Percentiles rank a stretch among this genome's conserved stretches.
phyloP scores from a whole-genome alignment of 495 filamentous ascomycete species.

The Hypomontagnella submonticulosa region DNA sequence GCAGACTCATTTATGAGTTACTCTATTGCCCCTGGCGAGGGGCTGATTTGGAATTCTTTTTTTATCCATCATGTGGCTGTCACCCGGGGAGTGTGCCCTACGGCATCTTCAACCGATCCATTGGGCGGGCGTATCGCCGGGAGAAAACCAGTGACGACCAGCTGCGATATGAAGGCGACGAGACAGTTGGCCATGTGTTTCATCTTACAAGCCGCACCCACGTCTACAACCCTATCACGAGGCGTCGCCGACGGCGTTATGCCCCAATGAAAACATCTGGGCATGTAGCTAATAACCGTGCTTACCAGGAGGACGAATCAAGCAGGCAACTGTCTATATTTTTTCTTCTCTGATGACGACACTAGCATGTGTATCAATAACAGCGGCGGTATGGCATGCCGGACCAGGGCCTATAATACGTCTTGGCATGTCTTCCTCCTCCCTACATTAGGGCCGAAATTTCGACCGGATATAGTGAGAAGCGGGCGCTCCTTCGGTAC shows the following conservation, averaged over 20 bases:
- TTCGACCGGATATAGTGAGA: slow-evolving; percentile 45
- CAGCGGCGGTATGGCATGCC: slow-evolving; percentile 29
- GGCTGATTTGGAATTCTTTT: slow-evolving; percentile 40
- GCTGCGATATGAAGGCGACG: slow-evolving; percentile 24
- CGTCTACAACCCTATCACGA: slow-evolving; percentile 13
- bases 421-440: slow-evolving; percentile 38
- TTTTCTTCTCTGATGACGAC: slow-evolving; percentile 33
- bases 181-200: slow-evolving; percentile 26
- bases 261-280: slow-evolving; percentile 18
- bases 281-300: slow-evolving; percentile 15
- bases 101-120: slow-evolving; percentile 32
- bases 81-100: slow-evolving; percentile 12
- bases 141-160: slow-evolving; percentile 10
- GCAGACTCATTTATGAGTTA: slow-evolving; percentile 24
- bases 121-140: slow-evolving; percentile 7
- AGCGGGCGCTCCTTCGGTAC: slow-evolving; percentile 23
- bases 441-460: slow-evolving; percentile 45
- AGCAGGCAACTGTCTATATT: slow-evolving; percentile 14
- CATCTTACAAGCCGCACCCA: slow-evolving; percentile 21
- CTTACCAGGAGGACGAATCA: slow-evolving; percentile 24
- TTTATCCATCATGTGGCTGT: slow-evolving; percentile 17
- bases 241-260: slow-evolving; percentile 6
- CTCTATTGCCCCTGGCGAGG: slow-evolving; percentile 8
- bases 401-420: slow-evolving; percentile 27
- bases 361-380: slow-evolving; percentile 32